phyloP scores from a whole-genome alignment of 768 basidiomycete species.

The Phanerochaete sordida region DNA sequence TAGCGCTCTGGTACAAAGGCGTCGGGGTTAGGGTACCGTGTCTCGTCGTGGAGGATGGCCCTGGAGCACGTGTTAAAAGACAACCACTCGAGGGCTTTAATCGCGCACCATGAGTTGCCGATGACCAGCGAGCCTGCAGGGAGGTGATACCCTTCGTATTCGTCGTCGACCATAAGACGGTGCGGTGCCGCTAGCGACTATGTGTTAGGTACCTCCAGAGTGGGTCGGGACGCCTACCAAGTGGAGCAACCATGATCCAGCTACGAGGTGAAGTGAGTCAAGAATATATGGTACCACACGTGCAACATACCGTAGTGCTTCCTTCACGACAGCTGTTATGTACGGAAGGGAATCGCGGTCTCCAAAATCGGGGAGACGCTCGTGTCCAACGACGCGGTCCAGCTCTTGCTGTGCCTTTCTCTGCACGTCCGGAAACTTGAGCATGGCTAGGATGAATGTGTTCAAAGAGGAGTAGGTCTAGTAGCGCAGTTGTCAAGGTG shows the following conservation, averaged over 20 bases:
- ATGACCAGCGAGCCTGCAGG: background rate
- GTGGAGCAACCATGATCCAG: background rate
- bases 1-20: constrained; percentile 1
- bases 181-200: background rate
- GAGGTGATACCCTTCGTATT: background rate
- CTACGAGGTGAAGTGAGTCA: background rate
- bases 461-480: constrained; percentile 6
- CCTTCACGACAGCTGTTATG: constrained; percentile 20
- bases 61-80: background rate
- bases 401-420: constrained; percentile 12
- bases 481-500: no score
- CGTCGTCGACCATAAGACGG: background rate
- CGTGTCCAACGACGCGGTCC: constrained; percentile 16
- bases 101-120: background rate
- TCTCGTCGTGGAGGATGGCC: constrained; percentile 5
- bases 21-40: background rate
- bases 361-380: constrained; percentile 19
- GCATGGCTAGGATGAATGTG: constrained; percentile 14
- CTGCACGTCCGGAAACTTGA: constrained; percentile 13
- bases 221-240: background rate
- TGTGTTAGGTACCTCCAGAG: no score
- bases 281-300: background rate
- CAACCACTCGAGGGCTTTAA: background rate
- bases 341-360: constrained; percentile 23
- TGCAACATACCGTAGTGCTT: constrained; percentile 21